Conservation (phyloP, 768 basidiomycete species). For the Agaricus blazei region DNA sequence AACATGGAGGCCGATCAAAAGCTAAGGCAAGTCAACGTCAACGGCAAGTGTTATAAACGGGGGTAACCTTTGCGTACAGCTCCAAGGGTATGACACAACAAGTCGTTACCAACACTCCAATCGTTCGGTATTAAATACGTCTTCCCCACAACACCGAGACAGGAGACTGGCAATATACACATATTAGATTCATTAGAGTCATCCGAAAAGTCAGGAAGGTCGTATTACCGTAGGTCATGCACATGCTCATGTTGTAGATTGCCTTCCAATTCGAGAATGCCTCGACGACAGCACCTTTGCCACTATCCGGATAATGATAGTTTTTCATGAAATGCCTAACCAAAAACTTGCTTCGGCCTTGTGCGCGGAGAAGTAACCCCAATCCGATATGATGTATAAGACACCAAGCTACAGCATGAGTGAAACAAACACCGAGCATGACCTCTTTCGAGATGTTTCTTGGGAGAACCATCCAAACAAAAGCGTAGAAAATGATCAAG, state of each 20-base stretch:
- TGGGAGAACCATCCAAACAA: constrained; percentile 57
- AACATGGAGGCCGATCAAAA: constrained; percentile 80
- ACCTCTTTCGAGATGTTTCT: constrained; percentile 36
- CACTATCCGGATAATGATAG: constrained; percentile 82
- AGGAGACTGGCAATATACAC: constrained; percentile 56
- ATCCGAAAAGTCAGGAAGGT: not conserved
- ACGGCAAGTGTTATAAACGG: not conserved
- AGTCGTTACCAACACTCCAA: constrained; percentile 85
- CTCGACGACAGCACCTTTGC: constrained; percentile 79
- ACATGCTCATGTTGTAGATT: constrained; percentile 87
- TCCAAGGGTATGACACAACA: constrained; percentile 87
- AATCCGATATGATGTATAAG: constrained; percentile 85
- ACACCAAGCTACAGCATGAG: constrained; percentile 83
- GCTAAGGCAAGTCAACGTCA: constrained; percentile 33
- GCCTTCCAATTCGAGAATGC: constrained; percentile 95
- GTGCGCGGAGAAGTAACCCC: constrained; percentile 77
- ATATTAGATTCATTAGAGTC: not conserved
- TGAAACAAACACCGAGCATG: constrained; percentile 64
- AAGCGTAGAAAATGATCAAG: constrained; percentile 66
- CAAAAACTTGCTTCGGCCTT: constrained; percentile 82
- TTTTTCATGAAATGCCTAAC: constrained; percentile 94
- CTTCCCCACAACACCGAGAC: constrained; percentile 82
- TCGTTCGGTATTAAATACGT: constrained; percentile 77
- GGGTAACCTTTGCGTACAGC: constrained; percentile 44
- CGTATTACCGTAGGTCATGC: constrained; percentile 84